Evolutionary conservation across 257 asterid genomes (phyloP), one percentile per base, ranked within the genome.

Genomic region (Vinca minor): DNA sequence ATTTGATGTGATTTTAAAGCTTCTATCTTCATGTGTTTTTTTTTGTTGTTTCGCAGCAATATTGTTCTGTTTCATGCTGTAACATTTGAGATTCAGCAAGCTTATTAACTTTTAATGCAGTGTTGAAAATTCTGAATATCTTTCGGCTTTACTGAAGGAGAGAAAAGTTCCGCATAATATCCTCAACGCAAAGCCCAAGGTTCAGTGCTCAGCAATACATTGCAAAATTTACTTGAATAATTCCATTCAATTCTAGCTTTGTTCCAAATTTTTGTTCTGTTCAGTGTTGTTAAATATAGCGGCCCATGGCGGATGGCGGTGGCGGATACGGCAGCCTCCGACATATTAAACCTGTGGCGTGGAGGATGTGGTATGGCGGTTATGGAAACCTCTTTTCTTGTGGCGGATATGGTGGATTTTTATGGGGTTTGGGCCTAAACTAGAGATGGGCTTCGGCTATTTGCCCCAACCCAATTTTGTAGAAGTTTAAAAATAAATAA

Each of bases 131-230:
- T 93, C 98, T 69, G 97, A 89, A 77, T 65, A 81, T 77, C 81
- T 93, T 71, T 93, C 97, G 60, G 76, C 69, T 63, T 71, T 87
- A 79, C 83, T 93, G 81, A 89, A 77, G 77, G 73, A 81, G 69
- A 85, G 86, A 68, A 78, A 77, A 67, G 79, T 93, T 64, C 95
- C 98, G 31, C 98, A 93, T 81, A 93, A 89, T 69, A 89, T 93
- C 79, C 97, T 93, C 48, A 93, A 93, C 77, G 98, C 98, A 46
- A 91, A 94, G 44, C 97, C 98, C 67, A 89, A 92, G 98, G 98
- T 92, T 52, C 20, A 21, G 26, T 70, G 60, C 64, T 71, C 46
- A 64, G 65, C 39, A 53, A 47, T 59, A 38, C 57, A 25, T 63
- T 11, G 39, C 13, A 56, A 60, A 59, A 66, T 71, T 25, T 29